Percentiles rank a stretch among this genome's conserved stretches.
phyloP scores from a whole-genome alignment of 805 yeast genomes.

The Tetrapisispora phaffii region DNA sequence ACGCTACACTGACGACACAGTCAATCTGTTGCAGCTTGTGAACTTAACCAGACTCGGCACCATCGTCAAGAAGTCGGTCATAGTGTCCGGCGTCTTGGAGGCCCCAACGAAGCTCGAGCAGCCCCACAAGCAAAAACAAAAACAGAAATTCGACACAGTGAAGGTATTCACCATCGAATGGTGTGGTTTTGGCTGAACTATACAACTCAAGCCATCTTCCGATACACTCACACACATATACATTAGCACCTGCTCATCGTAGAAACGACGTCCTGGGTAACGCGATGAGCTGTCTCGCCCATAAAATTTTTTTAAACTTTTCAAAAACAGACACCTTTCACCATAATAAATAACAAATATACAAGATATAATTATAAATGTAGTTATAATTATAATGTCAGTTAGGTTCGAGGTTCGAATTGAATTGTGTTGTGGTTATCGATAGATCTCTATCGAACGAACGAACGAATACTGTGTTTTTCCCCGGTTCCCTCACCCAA shows the following conservation, averaged over 20 bases:
- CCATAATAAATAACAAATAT: too few species aligned
- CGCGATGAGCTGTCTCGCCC: not conserved
- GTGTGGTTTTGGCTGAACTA: slow-evolving; percentile 84
- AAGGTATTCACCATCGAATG: slow-evolving; percentile 74
- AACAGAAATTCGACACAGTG: slow-evolving; percentile 19
- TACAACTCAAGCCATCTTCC: not conserved
- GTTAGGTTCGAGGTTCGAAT: too few species aligned
- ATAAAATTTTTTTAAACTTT: not conserved
- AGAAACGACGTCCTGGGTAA: not conserved
- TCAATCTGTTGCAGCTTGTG: slow-evolving; percentile 48
- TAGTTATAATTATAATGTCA: too few species aligned
- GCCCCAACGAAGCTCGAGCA: slow-evolving; percentile 7
- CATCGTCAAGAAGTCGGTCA: slow-evolving; percentile 80
- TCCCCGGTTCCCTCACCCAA: not conserved
- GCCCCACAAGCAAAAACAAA: not conserved
- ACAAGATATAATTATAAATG: too few species aligned
- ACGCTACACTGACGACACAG: slow-evolving; percentile 33
- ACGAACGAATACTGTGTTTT: not conserved
- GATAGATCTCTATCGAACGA: not conserved
- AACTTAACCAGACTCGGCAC: slow-evolving; percentile 90
- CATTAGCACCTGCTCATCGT: too few species aligned
- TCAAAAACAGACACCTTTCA: not conserved
- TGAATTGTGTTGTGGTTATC: not conserved
- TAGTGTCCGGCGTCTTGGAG: slow-evolving; percentile 38
- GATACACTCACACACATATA: not conserved